Evolutionary conservation across 331 rosid species (phyloP), one percentile per base, ranked within the genome.

Genomic region (Prunus yedoensis): DNA sequence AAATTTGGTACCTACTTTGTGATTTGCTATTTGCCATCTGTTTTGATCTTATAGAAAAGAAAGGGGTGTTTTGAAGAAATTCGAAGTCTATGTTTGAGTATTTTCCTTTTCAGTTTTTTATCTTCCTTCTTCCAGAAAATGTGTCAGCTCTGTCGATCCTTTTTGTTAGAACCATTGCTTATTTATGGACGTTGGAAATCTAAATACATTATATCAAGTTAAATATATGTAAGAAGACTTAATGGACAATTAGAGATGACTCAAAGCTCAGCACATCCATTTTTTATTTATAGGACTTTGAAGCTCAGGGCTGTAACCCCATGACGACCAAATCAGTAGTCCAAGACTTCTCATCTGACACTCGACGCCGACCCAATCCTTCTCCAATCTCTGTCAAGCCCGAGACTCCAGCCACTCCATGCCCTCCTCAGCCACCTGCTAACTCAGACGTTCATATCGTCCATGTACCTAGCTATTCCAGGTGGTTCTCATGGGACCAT

Each of bases 401-500:
- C 0, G 89, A 85, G 7, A 53, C 73, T 17, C 78, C 91, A 13
- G 5, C 74, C 38, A 8, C 79, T 21, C 66, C 46, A 3, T 79
- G 30, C 21, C 77, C 15, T 2, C 84, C 56, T 12, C 75, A 71
- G 4, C 77, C 80, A 3, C 80, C 81, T 18, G 70, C 78, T 20
- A 43, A 41, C 52, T 10, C 76, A 67, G 87, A 87, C 0, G 71
- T 80, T 2, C 73, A 54, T 65, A 64, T 82, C 58, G 71, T 82
- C 73, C 81, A 53, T 11, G 81, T 90, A 61, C 97, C 97, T 30
- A 86, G 91, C 87, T 86, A 94, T 81, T 89, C 98, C 69, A 67
- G 88, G n/a, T 94, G 96, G 96, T 91, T 94, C 74, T 88, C 95
- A 4, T 94, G 84, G 86, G 82, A 87, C 73, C 52, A 72, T n/a